Evolutionary conservation across 805 yeast species (phyloP), one percentile per base, ranked within the genome.

Genomic region (Diddensiella santjacobensis): DNA sequence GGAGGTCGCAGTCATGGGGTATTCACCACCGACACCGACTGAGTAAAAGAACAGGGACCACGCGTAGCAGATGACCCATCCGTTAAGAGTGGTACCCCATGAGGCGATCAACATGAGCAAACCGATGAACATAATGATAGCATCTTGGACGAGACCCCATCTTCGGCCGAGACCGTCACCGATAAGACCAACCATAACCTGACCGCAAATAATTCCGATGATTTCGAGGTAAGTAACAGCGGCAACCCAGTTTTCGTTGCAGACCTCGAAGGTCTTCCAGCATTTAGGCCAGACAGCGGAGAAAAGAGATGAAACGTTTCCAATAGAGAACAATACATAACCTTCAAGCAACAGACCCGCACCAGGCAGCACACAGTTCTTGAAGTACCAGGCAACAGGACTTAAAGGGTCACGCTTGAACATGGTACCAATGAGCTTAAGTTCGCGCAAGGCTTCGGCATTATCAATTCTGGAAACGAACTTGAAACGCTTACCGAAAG

Each of bases 1-100:
- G 24, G 79, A 68, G 6, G 81, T 77, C 3, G 84, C 80, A 43
- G 81, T 76, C 53, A 80, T 74, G 5, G 87, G 85, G 61, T 81
- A 81, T 59, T 81, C 86, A 23, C 84, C 85, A 52, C 85, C 86
- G 50, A 80, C 79, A 56, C 83, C 82, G 35, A 67, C 52, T 22
- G 68, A 61, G 61, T 67, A 67, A 60, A 78, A 74, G 48, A 80
- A 81, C 43, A 80, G 71, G 8, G 69, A 63, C 68, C 68, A 67
- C 13, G 69, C 68, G 54, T 67, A 67, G 62, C 70, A 67, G 45
- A 78, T 76, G 53, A 81, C 81, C 72, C 83, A 70, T 29, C 80
- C 77, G 40, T 79, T 70, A 42, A 77, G 82, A 15, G 79, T 55
- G 1, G 52, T 58, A 35, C 85, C 85, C 66, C 79, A 78, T 40